Evolutionary conservation across 2,329 filamentous ascomycete species (phyloP), one percentile per base, ranked within the genome.

Genomic region (Emergomyces africanus): DNA sequence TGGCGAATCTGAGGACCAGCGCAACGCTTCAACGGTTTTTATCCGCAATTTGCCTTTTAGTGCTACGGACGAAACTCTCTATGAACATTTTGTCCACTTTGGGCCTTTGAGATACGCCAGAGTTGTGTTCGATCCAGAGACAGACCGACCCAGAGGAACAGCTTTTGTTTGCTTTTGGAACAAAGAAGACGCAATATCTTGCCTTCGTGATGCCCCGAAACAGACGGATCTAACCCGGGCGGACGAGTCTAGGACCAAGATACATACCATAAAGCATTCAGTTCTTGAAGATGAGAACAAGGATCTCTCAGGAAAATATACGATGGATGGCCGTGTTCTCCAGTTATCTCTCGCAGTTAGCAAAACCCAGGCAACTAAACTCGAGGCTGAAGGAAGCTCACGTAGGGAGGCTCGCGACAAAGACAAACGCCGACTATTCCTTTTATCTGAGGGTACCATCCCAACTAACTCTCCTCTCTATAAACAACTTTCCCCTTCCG

Each of bases 111-210:
- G 91, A 42, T 99, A 97, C 71, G 94, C 92, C 5, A 83, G 95
- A 64, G 86, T 96, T 10, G 95, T 99, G 42, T 82, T 95, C 70
- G 92, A 99, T 70, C 86, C 81, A 53, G 83, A 84, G 28, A 96
- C 90, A 0, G 90, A 91, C 65, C 86, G 89, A 57, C 89, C 94
- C 1, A 89, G 88, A 54, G 94, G 94, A 30, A 97, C 92, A 37
- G 94, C 87, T 3, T 99, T 99, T 68, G 92, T 97, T 35, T 95
- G 90, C 75, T 99, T 99, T 75, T 86, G 86, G 74, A 85, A 87
- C 55, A 76, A 79, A 42, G 83, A 87, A 23, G 89, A 96, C 68
- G 89, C 86, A 64, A 84, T 86, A 69, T 72, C 79, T 23, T 97
- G 94, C 70, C 78, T 96, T 62, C 86, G 84, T 64, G 80, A 78